phyloP scores from a whole-genome alignment of 2,329 filamentous ascomycete genomes.

The Alternaria sp. region DNA sequence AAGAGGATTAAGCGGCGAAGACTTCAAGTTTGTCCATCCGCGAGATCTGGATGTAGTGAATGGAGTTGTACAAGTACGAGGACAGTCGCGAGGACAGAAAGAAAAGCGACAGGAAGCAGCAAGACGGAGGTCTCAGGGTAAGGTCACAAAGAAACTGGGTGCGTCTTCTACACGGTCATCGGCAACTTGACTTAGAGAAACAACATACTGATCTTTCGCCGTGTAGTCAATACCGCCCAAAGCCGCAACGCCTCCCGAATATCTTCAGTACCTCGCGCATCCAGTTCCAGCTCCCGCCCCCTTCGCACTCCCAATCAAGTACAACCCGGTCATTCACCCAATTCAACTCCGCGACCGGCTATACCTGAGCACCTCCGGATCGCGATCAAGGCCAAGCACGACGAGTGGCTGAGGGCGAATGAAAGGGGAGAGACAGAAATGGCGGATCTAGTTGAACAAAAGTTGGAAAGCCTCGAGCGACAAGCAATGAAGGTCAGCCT shows the following conservation, averaged over 20 bases:
- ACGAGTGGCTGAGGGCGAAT: not conserved
- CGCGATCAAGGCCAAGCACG: not conserved
- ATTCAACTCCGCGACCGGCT: not conserved
- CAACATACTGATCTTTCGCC: not conserved
- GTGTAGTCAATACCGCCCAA: not conserved
- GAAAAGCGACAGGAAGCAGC: not conserved
- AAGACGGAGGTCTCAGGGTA: not conserved
- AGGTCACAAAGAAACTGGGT: not conserved
- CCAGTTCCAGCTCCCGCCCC: not conserved
- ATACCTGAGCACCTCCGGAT: not conserved
- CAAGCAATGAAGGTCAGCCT: not conserved
- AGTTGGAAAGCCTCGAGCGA: not conserved
- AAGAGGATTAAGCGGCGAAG: not conserved
- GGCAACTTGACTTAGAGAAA: not conserved
- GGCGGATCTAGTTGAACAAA: not conserved
- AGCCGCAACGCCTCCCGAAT: not conserved
- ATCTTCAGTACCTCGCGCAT: not conserved
- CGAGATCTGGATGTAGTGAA: not conserved
- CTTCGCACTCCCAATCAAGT: not conserved
- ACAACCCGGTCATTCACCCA: not conserved
- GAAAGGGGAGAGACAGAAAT: not conserved
- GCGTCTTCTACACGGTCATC: not conserved
- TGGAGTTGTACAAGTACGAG: not conserved
- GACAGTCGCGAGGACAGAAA: not conserved
- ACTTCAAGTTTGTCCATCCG: not conserved